A percentile compares a stretch with the other conserved stretches of the same genome.
These are phyloP conservation scores for Plasmodium berghei DNA, from an alignment of 169 alveolate genomes.

Conservation along the genomic window DNA sequence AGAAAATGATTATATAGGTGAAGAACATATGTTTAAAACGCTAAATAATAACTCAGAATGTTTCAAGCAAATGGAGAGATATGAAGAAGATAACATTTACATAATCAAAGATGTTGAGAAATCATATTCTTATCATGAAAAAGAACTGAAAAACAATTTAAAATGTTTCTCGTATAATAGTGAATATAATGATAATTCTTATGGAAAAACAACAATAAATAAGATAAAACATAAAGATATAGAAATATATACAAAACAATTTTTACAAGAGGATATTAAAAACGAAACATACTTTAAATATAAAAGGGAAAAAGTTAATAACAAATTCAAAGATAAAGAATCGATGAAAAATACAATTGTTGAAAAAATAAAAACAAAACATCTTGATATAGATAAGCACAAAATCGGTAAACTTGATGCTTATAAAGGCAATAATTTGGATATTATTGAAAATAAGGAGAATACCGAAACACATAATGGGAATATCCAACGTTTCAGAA, in stretches of 20 bases:
- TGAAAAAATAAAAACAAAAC: background rate
- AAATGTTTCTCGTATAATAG: too few relatives aligned
- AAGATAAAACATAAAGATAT: background rate
- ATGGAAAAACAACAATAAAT: background rate
- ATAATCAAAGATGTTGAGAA: too few relatives aligned
- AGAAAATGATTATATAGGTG: constrained; percentile 22
- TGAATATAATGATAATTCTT: background rate
- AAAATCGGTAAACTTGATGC: too few relatives aligned
- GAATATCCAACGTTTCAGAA: too few relatives aligned
- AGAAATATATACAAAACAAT: background rate
- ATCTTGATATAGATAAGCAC: too few relatives aligned
- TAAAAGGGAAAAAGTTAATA: background rate
- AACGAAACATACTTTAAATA: background rate
- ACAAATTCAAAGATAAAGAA: background rate
- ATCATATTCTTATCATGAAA: too few relatives aligned
- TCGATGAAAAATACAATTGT: background rate
- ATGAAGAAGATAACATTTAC: background rate
- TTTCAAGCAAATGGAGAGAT: background rate
- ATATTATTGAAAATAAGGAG: too few relatives aligned
- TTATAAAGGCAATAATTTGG: too few relatives aligned
- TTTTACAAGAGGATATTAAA: background rate
- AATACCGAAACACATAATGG: too few relatives aligned
- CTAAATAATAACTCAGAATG: constrained; percentile 26
- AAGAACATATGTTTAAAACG: constrained; percentile 31
- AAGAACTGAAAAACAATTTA: too few relatives aligned